Base-by-base conservation (phyloP, 805 yeast genomes). In the Candida lessepsii region DNA sequence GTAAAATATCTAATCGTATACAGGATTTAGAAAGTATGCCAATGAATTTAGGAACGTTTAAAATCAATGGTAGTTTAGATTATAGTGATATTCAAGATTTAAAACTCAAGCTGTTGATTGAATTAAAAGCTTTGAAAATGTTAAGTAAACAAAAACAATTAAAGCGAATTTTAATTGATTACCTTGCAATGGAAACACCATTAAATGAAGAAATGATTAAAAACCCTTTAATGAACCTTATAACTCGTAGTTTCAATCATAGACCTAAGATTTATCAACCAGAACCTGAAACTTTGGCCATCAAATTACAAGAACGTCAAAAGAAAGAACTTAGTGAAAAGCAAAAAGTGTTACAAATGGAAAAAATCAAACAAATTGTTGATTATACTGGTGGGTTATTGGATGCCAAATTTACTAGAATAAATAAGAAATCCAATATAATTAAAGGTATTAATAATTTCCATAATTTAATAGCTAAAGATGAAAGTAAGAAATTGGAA, bases 201-300 rank as follows among this genome's bases (percentile, higher is more conserved):
- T 65, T 68, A 38, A 70, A 74, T 43, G 76, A 77, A 5, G 62
- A 65, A 27, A 60, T 83, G 42, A 72, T 72, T 37, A 67, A 70
- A 33, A 71, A 78, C 40, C 75, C 86, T 4, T 67, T 75, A 35
- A 74, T 83, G 2, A 67, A 76, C 50, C 80, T 84, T 31, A 86
- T 87, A 37, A 82, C 81, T 52, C 70, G 95, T 55, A 76, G 86
- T 0, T 73, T 78, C 42, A 80, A 80, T 54, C 69, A 83, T 13
- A 75, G 87, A 56, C 79, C 80, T 24, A 86, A 84, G 56, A 74
- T 82, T 39, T 79, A 78, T 44, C 83, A 83, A 21, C 80, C 82
- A 14, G 85, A 83, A 52, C 86, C 95, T 1, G 84, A 87, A 4
- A 71, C 82, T 45, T 65, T 86, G 33, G 89, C 90, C 3, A 83